Evolutionary conservation across 208 protist genomes (phyloP).

Genomic region (Herpetomonas tarakana): DNA sequence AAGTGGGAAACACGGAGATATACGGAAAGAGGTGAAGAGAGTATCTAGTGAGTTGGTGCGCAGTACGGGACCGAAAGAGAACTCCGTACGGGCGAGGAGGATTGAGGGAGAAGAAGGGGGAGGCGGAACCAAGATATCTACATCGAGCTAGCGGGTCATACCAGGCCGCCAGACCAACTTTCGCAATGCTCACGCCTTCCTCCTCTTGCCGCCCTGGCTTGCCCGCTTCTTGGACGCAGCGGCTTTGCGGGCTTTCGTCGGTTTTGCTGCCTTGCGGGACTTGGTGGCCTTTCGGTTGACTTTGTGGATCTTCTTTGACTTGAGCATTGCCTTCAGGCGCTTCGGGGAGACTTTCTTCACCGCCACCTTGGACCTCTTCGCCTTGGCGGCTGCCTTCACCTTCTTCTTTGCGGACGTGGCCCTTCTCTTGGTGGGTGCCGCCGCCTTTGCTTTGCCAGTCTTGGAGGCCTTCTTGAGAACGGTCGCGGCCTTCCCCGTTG

Average conservation of each 20-base stretch:
- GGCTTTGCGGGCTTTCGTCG: background rate
- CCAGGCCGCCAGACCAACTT: too few relatives aligned
- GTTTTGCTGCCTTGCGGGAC: background rate
- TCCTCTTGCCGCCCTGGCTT: background rate
- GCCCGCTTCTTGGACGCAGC: background rate
- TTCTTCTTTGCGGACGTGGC: slow-evolving; percentile 6
- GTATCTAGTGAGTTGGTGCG: slow-evolving; percentile 2
- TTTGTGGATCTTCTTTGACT: slow-evolving; percentile 3
- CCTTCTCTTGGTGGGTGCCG: background rate
- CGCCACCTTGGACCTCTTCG: background rate
- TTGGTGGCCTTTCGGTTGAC: too few relatives aligned
- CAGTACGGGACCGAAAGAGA: too few relatives aligned
- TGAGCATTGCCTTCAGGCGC: background rate
- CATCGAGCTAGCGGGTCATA: too few relatives aligned
- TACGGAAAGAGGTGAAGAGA: background rate
- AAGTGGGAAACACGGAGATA: background rate
- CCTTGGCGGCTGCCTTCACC: slow-evolving; percentile 2
- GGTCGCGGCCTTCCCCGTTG: too few relatives aligned
- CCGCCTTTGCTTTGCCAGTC: too few relatives aligned
- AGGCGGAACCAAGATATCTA: too few relatives aligned
- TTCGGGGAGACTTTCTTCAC: slow-evolving; percentile 2
- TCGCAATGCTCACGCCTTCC: background rate
- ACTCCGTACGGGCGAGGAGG: too few relatives aligned
- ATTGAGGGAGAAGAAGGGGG: too few relatives aligned
- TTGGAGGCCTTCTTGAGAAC: too few relatives aligned